Evolutionary conservation across 2,329 filamentous ascomycete genomes (phyloP), one percentile per base, ranked within the genome.

Genomic region (Trichoderma lentiforme): DNA sequence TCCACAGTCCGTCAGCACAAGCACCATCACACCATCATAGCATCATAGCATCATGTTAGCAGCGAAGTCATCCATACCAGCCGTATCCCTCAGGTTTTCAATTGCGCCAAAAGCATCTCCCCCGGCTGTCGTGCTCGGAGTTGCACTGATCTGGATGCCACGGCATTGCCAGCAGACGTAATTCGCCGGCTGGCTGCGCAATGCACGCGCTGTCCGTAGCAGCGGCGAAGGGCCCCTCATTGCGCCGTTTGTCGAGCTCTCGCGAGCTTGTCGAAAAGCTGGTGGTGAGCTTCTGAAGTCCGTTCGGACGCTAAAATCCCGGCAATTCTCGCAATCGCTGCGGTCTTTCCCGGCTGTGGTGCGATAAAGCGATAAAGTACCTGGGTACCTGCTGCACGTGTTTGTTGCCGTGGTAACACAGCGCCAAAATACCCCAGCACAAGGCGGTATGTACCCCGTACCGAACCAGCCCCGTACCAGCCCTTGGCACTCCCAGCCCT

Each of bases 61-160:
- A 32, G 18, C 8, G 24, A 57, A n/a, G 43, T 32, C 78, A 57
- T 83, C 43, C 77, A 57, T 83, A 89, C 87, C 87, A 67, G 88
- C 84, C 64, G 84, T 82, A 76, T 89, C 86, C 75, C 84, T 81
- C 28, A 81, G 79, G 18, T 81, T 78, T 73, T 84, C 83, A 72
- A 82, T 78, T 60, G 83, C 82, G 75, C 87, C 86, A 76, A 91
- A 89, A 53, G 86, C 86, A 83, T 91, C 89, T 74, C 83, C 82
- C 74, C 82, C 82, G 58, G 84, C 79, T 66, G 80, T 81, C 68
- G 86, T 88, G 71, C 86, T 88, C 39, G 89, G 88, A 70, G 87
- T 83, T 66, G 89, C 84, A 79, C 86, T 89, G 83, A 92, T 90
- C 78, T 90, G 89, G 62, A 92, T 89, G 66, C 83, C 79, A 78